Evolutionary conservation across 805 yeast species (phyloP), one percentile per base, ranked within the genome.

Genomic region (Candida lessepsii): DNA sequence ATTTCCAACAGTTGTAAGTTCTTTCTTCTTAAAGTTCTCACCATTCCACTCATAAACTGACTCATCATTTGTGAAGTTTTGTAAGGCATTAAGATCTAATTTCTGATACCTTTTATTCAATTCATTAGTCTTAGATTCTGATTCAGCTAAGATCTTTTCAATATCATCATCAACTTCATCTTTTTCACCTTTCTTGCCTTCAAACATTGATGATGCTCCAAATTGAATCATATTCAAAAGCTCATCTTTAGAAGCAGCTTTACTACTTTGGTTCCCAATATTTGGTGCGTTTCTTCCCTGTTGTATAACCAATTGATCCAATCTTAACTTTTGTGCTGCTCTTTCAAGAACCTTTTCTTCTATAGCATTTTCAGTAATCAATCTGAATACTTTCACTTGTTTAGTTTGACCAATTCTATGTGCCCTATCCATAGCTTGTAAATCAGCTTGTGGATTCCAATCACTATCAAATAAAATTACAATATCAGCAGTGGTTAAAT

Each of bases 401-500:
- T 84, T 85, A 32, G 83, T 85, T 58, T 85, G 95, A 5, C 95
- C 95, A 56, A 85, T 85, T 71, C 95, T 76, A 61, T 85, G 95
- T 0, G 93, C 93, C 67, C 95, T 75, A 57, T 85, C 95, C 93
- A 85, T 85, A 1, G 91, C 91, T 61, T 85, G 95, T 49, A 85
- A 72, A 70, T 85, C 95, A 3, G 91, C 93, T 56, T 85, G 95
- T 1, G 95, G 95, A 50, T 85, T 85, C 95, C 95, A 85, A 58
- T 85, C 95, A 3, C 89, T 81, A 61, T 85, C 95, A 56, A 70
- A 85, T 32, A 85, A 60, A 2, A 85, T 75, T 34, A 85, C 95
- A 47, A 81, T 70, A 59, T 85, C 90, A 1, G 93, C 93, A n/a
- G 81, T 67, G 3, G 93, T 85, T 53, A 85, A 71, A 56, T 85